phyloP scores from a whole-genome alignment of 805 yeast species.

The Candida argentea region DNA sequence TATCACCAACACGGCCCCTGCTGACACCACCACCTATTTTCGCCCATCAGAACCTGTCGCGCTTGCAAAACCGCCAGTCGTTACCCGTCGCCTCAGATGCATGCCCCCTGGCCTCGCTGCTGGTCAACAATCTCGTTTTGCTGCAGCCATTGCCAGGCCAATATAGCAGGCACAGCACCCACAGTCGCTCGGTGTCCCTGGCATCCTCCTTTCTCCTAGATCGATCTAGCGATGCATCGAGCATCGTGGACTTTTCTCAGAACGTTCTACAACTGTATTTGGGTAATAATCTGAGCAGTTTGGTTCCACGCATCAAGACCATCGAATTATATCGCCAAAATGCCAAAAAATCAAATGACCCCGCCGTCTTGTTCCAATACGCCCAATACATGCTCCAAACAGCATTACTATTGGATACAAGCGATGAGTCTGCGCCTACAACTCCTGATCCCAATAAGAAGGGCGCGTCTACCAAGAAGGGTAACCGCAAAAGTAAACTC shows the following conservation, averaged over 20 bases:
- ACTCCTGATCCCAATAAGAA: background rate
- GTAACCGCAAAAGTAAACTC: slow-evolving; percentile 1
- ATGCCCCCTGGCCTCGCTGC: slow-evolving; percentile 23
- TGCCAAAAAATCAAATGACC: slow-evolving; percentile 78
- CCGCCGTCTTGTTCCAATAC: slow-evolving; percentile 77
- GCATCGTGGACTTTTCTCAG: slow-evolving; percentile 42
- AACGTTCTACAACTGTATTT: slow-evolving; percentile 41
- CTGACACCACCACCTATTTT: slow-evolving; percentile 7
- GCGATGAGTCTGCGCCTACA: background rate
- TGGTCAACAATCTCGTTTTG: slow-evolving; percentile 25
- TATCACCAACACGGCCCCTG: background rate
- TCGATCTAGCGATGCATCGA: slow-evolving; percentile 20
- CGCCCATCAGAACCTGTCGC: slow-evolving; percentile 15
- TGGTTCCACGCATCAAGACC: slow-evolving; percentile 72
- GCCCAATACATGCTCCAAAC: slow-evolving; percentile 87
- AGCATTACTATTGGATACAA: slow-evolving; percentile 50
- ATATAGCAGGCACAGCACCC: slow-evolving; percentile 8
- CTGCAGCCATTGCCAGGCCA: too few relatives aligned
- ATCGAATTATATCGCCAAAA: slow-evolving; percentile 80
- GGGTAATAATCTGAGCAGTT: slow-evolving; percentile 37
- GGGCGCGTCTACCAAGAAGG: background rate
- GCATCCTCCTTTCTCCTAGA: slow-evolving; percentile 28
- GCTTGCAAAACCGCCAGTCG: slow-evolving; percentile 16
- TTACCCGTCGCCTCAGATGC: slow-evolving; percentile 17
- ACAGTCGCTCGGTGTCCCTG: slow-evolving; percentile 26